A percentile compares a stretch with the other conserved stretches of the same genome.
These are phyloP conservation scores for Acanthamoeba royreba DNA, from an alignment of 208 protist species.

Conservation along the genomic window DNA sequence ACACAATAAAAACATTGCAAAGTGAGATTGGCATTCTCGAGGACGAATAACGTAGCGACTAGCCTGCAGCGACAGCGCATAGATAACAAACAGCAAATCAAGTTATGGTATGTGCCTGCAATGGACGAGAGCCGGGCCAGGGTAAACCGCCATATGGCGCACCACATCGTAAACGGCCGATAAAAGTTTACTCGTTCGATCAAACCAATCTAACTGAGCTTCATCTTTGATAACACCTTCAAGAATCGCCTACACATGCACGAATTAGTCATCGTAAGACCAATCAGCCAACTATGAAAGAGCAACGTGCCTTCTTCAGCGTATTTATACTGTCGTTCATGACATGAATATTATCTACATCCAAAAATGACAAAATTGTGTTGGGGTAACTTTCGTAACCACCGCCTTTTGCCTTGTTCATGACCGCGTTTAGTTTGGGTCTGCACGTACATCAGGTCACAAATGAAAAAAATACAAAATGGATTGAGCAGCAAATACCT, in stretches of 20 bases:
- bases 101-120: not conserved
- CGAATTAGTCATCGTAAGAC: not conserved
- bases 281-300: not conserved
- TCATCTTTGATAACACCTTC: not conserved
- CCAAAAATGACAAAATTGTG: not conserved
- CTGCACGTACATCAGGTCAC: not conserved
- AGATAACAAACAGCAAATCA: too few species aligned
- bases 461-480: not conserved
- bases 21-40: too few species aligned
- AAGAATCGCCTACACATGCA: not conserved
- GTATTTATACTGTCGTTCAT: not conserved
- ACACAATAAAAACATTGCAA: not conserved
- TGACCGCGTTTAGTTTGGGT: not conserved
- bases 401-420: not conserved
- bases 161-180: not conserved
- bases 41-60: too few species aligned
- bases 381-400: not conserved
- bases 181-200: not conserved
- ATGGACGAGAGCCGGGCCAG: not conserved
- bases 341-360: constrained; percentile 25
- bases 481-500: not conserved
- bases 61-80: too few species aligned
- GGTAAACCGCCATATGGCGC: not conserved
- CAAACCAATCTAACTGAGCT: not conserved
- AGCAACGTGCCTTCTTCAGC: not conserved